A percentile compares a stretch with the other conserved stretches of the same genome.
Conservation (phyloP, 163 green algal genomes). For the Scenedesmus sp. region DNA sequence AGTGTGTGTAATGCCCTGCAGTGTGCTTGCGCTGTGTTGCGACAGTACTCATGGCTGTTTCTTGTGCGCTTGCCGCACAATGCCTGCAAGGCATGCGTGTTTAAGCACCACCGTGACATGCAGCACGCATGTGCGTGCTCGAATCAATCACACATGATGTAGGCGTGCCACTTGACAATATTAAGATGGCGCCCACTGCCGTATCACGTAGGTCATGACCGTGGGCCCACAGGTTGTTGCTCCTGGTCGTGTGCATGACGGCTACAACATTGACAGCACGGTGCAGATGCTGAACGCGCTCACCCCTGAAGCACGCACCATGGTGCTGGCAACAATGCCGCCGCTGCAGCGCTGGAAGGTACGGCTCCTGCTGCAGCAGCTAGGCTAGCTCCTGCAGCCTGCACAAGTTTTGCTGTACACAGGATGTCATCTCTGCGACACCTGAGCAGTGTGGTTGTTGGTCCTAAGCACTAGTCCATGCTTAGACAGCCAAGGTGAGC, state of each 20-base stretch:
- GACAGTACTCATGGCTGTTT: no score
- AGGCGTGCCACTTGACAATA: no score
- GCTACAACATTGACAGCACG: constrained; percentile 41
- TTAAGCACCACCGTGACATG: not conserved
- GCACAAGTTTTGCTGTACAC: no score
- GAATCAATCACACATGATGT: not conserved
- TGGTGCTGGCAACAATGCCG: constrained; percentile 60
- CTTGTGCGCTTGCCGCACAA: no score
- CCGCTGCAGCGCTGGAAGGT: constrained; percentile 42
- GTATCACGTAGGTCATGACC: constrained; percentile 44
- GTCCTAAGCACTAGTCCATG: no score
- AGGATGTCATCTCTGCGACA: no score
- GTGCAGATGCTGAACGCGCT: constrained; percentile 47
- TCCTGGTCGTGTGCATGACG: constrained; percentile 29
- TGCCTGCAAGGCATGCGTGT: no score
- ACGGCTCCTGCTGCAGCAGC: not conserved
- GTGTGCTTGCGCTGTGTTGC: no score
- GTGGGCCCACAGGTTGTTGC: constrained; percentile 21
- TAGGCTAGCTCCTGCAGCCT: not conserved
- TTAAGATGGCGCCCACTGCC: no score
- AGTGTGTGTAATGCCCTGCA: not conserved
- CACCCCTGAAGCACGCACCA: constrained; percentile 49
- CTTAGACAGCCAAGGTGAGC: no score
- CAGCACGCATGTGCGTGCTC: not conserved
- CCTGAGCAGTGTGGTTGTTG: no score